phyloP scores from a whole-genome alignment of 768 basidiomycete genomes.

The Tylopilus cervinicoccineus region DNA sequence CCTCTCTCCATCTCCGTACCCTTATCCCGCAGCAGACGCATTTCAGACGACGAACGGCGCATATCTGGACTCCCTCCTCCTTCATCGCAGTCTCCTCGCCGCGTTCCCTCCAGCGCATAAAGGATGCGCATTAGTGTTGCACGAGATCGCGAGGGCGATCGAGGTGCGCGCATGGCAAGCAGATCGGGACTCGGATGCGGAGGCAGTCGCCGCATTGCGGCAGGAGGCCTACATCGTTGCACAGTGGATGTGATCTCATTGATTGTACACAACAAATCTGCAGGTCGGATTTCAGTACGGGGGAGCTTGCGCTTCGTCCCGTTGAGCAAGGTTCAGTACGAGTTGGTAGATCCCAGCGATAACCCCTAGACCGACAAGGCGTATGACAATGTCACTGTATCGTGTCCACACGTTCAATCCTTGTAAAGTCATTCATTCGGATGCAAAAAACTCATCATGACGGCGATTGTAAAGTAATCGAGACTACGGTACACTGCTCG shows the following conservation, averaged over 20 bases:
- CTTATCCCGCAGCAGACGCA: slow-evolving; percentile 26
- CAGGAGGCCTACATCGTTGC: slow-evolving; percentile 65
- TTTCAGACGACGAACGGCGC: slow-evolving; percentile 63
- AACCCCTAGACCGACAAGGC: too few relatives aligned
- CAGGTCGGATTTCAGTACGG: slow-evolving; percentile 8
- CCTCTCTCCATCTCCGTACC: slow-evolving; percentile 31
- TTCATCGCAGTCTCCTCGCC: slow-evolving; percentile 65
- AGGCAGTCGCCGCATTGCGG: slow-evolving; percentile 65
- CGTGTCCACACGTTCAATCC: too few relatives aligned
- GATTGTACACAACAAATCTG: neutral
- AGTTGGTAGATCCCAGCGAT: too few relatives aligned
- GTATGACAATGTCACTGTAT: too few relatives aligned
- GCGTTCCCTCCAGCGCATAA: slow-evolving; percentile 60
- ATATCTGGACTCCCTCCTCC: slow-evolving; percentile 75
- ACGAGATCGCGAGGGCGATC: slow-evolving; percentile 59
- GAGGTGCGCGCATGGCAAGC: slow-evolving; percentile 66
- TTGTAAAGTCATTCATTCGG: too few relatives aligned
- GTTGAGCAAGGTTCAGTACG: neutral
- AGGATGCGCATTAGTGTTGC: slow-evolving; percentile 61
- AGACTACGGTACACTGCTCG: slow-evolving; percentile 12
- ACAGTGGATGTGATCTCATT: slow-evolving; percentile 14
- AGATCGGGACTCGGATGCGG: slow-evolving; percentile 64
- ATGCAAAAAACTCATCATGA: too few relatives aligned
- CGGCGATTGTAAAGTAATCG: neutral
- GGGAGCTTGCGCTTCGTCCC: neutral